phyloP scores from a whole-genome alignment of 108 stramenopile species.

The Conticribra weissflogii region DNA sequence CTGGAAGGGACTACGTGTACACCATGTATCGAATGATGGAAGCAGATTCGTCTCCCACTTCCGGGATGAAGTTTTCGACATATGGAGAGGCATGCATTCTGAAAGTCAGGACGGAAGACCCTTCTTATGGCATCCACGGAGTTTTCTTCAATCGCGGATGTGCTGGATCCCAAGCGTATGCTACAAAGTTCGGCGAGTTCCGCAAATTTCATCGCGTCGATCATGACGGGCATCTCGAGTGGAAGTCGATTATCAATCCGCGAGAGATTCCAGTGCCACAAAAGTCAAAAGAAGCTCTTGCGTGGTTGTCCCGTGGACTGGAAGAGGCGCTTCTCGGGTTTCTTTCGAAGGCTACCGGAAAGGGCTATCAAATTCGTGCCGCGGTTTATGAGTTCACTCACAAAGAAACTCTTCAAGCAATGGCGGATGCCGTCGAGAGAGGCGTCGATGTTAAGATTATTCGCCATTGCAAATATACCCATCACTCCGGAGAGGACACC shows the following conservation, averaged over 20 bases:
- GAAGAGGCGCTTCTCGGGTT: slow-evolving; percentile 43
- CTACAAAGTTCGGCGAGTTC: slow-evolving; percentile 30
- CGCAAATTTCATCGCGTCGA: slow-evolving; percentile 23
- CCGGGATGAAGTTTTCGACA: slow-evolving; percentile 9
- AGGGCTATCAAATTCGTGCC: slow-evolving; percentile 20
- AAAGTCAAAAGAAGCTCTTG: slow-evolving; percentile 35
- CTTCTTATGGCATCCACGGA: slow-evolving; percentile 23
- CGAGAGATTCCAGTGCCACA: slow-evolving; percentile 35
- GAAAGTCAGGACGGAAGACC: slow-evolving; percentile 38
- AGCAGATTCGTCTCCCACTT: neutral
- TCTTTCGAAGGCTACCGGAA: slow-evolving; percentile 28
- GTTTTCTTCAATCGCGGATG: slow-evolving; percentile 47
- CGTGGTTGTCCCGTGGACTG: slow-evolving; percentile 46
- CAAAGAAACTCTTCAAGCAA: slow-evolving; percentile 32
- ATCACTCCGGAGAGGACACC: slow-evolving; percentile 34
- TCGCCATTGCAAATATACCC: slow-evolving; percentile 33
- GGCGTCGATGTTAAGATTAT: slow-evolving; percentile 48
- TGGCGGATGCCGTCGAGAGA: slow-evolving; percentile 42
- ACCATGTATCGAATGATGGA: slow-evolving; percentile 34
- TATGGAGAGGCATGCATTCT: slow-evolving; percentile 23
- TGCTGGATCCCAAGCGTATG: slow-evolving; percentile 44
- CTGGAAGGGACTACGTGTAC: slow-evolving; percentile 30
- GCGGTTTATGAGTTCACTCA: slow-evolving; percentile 49
- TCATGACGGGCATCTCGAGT: slow-evolving; percentile 17
- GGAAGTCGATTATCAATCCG: slow-evolving; percentile 35